Evolutionary conservation across 139 green algal genomes (phyloP).

Genomic region (Chlorella ohadii): DNA sequence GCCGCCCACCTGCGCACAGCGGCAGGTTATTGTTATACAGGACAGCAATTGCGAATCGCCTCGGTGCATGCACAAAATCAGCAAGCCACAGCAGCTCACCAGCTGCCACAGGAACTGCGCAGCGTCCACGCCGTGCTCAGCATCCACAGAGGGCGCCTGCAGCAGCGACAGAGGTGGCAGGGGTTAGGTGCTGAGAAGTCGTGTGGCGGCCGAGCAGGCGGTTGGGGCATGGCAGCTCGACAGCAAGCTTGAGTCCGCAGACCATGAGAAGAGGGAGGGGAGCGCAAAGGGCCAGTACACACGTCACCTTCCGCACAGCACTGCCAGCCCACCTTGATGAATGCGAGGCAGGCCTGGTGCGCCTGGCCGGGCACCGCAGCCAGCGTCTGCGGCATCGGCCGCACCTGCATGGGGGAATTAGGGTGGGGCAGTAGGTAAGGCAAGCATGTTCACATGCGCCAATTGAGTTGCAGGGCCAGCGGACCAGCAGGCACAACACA

Average conservation of each 20-base stretch:
- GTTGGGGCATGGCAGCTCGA: too few relatives aligned
- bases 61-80: too few relatives aligned
- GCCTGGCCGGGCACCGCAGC: constrained; percentile 80
- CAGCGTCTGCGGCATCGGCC: constrained; percentile 72
- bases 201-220: too few relatives aligned
- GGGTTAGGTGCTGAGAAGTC: too few relatives aligned
- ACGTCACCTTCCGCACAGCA: constrained; percentile 16
- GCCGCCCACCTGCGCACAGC: constrained; percentile 10
- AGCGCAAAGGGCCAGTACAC: too few relatives aligned
- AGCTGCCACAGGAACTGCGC: constrained; percentile 51
- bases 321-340: constrained; percentile 54
- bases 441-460: not conserved
- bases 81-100: not conserved
- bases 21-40: too few relatives aligned
- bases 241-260: too few relatives aligned
- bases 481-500: too few relatives aligned
- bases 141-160: constrained; percentile 60
- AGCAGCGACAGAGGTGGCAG: not conserved
- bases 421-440: not conserved
- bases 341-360: constrained; percentile 61
- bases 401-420: constrained; percentile 34
- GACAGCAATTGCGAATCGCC: too few relatives aligned
- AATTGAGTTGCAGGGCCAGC: too few relatives aligned
- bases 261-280: not conserved
- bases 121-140: constrained; percentile 70